A percentile compares a stretch with the other conserved stretches of the same genome.
phyloP scores from a whole-genome alignment of 169 alveolate genomes.

The Eimeria tenella region DNA sequence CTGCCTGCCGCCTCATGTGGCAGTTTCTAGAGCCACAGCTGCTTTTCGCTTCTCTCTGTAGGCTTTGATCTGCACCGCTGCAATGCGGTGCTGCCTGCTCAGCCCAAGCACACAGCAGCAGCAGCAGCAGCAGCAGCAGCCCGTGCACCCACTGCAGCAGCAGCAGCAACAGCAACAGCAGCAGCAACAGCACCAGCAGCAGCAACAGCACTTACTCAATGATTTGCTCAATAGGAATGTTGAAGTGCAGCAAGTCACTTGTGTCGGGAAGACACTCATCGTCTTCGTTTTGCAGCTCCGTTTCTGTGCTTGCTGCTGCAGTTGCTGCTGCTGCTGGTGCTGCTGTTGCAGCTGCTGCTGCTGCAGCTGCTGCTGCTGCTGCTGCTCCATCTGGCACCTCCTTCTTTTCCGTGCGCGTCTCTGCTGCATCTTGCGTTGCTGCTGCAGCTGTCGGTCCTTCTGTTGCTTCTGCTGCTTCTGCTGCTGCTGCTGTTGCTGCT shows the following conservation, averaged over 20 bases:
- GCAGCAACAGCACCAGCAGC: neutral
- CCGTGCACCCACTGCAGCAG: neutral
- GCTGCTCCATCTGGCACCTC: conserved; percentile 1
- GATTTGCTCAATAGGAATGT: conserved; percentile 26
- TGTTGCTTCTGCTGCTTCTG: neutral
- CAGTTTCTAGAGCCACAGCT: conserved; percentile 8
- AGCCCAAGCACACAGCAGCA: neutral
- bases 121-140: neutral
- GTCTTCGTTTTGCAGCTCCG: neutral
- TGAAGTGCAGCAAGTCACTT: conserved; percentile 49
- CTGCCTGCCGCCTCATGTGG: neutral
- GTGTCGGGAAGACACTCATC: conserved; percentile 36
- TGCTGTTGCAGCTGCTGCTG: conserved; percentile 10
- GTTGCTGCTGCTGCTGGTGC: conserved; percentile 11
- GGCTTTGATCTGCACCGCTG: conserved; percentile 32
- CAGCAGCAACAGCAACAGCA: conserved; percentile 1
- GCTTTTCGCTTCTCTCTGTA: conserved; percentile 60
- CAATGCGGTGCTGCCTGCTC: conserved; percentile 56
- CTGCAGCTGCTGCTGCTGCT: conserved; percentile 2
- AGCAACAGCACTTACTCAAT: conserved; percentile 20
- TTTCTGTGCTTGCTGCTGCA: neutral
- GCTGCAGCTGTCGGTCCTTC: neutral
- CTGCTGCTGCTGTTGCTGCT: neutral
- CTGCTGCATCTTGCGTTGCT: neutral
- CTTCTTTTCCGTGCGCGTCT: neutral